Evolutionary conservation across 2,329 filamentous ascomycete species (phyloP).

Genomic region (Botrytis sinoallii): DNA sequence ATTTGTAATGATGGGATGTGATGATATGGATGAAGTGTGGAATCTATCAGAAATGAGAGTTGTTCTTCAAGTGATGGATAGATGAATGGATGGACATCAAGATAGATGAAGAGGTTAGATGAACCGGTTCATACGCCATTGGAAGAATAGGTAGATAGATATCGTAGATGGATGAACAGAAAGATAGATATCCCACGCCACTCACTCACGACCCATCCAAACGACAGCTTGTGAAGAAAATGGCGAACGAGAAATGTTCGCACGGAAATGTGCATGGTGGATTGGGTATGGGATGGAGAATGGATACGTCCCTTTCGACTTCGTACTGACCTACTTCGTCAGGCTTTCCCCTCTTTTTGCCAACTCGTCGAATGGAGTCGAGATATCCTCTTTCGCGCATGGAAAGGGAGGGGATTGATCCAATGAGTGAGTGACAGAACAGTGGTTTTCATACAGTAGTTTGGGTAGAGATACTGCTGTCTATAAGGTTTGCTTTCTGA

Average conservation of each 20-base stretch:
- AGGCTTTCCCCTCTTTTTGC: not conserved
- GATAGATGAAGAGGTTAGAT: not conserved
- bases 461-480: not conserved
- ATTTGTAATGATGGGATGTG: not conserved
- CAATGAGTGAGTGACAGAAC: conserved; percentile 7
- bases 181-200: not conserved
- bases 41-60: no score
- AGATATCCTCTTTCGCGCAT: conserved; percentile 9
- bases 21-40: no score
- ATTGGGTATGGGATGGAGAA: not conserved
- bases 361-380: conserved; percentile 8
- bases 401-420: not conserved
- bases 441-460: conserved; percentile 10
- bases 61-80: not conserved
- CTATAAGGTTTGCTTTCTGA: not conserved
- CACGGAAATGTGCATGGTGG: not conserved
- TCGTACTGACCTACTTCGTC: not conserved
- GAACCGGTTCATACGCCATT: not conserved
- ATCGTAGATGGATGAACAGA: not conserved
- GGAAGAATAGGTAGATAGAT: no score
- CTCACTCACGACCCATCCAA: not conserved
- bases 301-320: no score
- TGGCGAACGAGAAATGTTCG: not conserved
- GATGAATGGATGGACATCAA: not conserved
- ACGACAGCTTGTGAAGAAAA: not conserved